Base-by-base conservation (phyloP, 192 early-diverging fungal genomes). In the Dissophora globulifera region DNA sequence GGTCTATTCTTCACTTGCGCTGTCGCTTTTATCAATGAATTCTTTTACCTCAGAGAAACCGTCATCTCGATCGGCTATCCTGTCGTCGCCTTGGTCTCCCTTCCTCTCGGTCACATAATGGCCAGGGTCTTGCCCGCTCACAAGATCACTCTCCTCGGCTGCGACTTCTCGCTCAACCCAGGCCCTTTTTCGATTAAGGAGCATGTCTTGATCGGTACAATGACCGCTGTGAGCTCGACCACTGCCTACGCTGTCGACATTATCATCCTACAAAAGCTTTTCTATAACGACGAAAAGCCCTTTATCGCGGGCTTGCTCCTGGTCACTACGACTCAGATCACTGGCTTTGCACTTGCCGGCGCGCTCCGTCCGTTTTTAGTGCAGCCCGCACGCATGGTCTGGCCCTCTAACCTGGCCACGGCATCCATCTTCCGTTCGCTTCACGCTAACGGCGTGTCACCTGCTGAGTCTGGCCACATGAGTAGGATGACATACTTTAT, bases 171-270 rank as follows among this genome's bases (percentile, higher is more conserved):
- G 47, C 82, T 81, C 62, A 90, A 90, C 63, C 89, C 89, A 30
- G 89, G 87, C n/a, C 72, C 80, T n/a, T 90, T 90, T 70, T 83
- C 79, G 30, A 69, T 88, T 63, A 90, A 90, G 60, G 89, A 90
- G 48, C 89, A 88, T 45, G 82, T 83, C 48, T 51, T 90, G 40
- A 86, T 89, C 50, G 80, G 81, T 17, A 76, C 84, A 25, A 81
- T 88, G 81, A 83, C 82, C 25, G 79, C 80, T 61, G 69, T 82
- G 57, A 80, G 67, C 59, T 78, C 59, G 55, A 45, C 42, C 17
- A 83, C 84, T 35, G 84, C 85, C 33, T 87, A 87, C 49, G 83
- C 85, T 42, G 65, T 87, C 29, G 85, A 87, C 78, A 79, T 87
- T 33, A 65, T 87, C 31, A 81, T 79, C 16, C 67, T 86, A 38